These are phyloP conservation scores for Fraxinus floribunda DNA, from an alignment of 305 asterid species.

Conservation along the genomic window DNA sequence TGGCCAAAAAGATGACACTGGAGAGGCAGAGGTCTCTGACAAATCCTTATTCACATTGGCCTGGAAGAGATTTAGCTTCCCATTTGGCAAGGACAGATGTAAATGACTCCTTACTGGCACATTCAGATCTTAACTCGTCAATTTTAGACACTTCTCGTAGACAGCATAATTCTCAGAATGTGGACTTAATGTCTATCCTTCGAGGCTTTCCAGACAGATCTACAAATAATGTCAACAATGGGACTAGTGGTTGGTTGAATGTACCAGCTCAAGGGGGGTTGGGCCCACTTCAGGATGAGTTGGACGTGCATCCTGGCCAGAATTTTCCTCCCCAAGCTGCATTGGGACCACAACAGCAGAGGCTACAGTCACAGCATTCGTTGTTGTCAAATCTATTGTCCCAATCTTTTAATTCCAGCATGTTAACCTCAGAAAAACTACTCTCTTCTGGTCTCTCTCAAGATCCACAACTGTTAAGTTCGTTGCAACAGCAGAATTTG, in stretches of 20 bases:
- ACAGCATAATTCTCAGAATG: conserved; percentile 51
- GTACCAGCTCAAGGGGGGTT: conserved; percentile 56
- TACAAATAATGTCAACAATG: conserved; percentile 38
- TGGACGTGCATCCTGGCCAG: conserved; percentile 56
- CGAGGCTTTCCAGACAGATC: conserved; percentile 59
- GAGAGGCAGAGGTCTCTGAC: conserved; percentile 68
- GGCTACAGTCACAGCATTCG: conserved; percentile 51
- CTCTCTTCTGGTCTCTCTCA: conserved; percentile 52
- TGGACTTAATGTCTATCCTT: conserved; percentile 53
- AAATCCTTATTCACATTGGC: conserved; percentile 55
- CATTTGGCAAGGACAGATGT: conserved; percentile 42
- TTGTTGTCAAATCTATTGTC: conserved; percentile 39
- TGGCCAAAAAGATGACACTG: conserved; percentile 52
- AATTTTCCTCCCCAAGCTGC: conserved; percentile 51
- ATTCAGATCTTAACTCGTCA: conserved; percentile 39
- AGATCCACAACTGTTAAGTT: conserved; percentile 61
- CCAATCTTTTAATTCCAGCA: conserved; percentile 45
- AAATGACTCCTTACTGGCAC: conserved; percentile 48
- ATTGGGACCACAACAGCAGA: conserved; percentile 56
- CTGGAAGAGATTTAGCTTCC: conserved; percentile 52
- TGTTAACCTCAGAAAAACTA: conserved; percentile 50
- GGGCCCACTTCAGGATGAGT: conserved; percentile 48
- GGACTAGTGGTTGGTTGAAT: conserved; percentile 55
- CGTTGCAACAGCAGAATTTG: conserved; percentile 68
- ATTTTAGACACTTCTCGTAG: conserved; percentile 42